Conservation (phyloP, 768 basidiomycete genomes). For the Naganishia kalamii region DNA sequence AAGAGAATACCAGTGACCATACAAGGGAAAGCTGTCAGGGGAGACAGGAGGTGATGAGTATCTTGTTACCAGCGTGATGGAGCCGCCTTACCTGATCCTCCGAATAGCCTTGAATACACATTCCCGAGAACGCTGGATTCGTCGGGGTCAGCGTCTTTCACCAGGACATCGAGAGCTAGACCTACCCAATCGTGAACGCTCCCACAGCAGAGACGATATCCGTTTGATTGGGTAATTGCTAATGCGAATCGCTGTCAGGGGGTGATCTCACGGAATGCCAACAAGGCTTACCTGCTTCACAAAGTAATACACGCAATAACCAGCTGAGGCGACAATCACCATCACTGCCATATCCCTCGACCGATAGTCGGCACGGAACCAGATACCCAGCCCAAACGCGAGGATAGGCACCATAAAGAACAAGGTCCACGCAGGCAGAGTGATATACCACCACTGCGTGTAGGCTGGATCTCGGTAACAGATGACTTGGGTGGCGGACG, state of each 20-base stretch:
- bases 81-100: slow-evolving; percentile 25
- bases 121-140: slow-evolving; percentile 29
- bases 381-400: slow-evolving; percentile 33
- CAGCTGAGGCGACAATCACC: slow-evolving; percentile 30
- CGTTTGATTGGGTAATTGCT: slow-evolving; percentile 26
- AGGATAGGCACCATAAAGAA: slow-evolving; percentile 38
- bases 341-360: slow-evolving; percentile 36
- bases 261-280: neutral
- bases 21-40: slow-evolving; percentile 30
- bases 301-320: slow-evolving; percentile 34
- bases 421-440: slow-evolving; percentile 32
- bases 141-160: neutral
- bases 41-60: neutral
- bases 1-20: slow-evolving; percentile 39
- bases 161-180: no score
- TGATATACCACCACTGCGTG: slow-evolving; percentile 34
- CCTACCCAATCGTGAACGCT: slow-evolving; percentile 35
- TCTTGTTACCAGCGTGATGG: neutral
- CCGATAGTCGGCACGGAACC: slow-evolving; percentile 36
- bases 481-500: slow-evolving; percentile 23
- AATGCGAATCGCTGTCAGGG: no score
- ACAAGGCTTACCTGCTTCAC: slow-evolving; percentile 15
- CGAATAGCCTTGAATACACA: slow-evolving; percentile 33
- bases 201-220: slow-evolving; percentile 35
- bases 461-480: slow-evolving; percentile 33